Base-by-base conservation (phyloP, 2,329 filamentous ascomycete species). In the Aspergillus ibericus region DNA sequence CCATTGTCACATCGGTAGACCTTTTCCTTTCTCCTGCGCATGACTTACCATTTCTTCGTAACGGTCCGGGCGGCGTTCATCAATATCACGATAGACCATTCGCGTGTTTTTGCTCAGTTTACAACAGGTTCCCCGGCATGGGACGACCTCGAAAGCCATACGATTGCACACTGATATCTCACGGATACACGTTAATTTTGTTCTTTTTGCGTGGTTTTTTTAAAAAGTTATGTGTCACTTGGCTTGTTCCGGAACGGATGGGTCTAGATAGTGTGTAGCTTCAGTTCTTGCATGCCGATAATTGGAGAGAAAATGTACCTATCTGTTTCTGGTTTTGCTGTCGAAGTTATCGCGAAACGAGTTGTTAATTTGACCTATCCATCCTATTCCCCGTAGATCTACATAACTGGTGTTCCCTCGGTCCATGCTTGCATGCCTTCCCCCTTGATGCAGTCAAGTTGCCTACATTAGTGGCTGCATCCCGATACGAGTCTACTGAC, bases 51-150 rank as follows among this genome's bases (percentile, higher is more conserved):
- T 53, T 13, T 63, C 58, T 69, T 68, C 70, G 68, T 74, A 73
- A 72, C 67, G 65, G 68, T 69, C 68, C 68, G 70, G 72, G 69
- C 66, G 72, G 73, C 73, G 73, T 75, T 70, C 61, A 64, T 73
- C 60, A 66, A 71, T 69, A 66, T 73, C 68, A 73, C 58, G 64
- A 70, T 75, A 75, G 73, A 75, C 70, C 68, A 62, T 68, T 66
- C 58, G 53, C 60, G 65, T 69, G 62, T 60, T 66, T 32, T 59
- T 56, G 47, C 52, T 55, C 59, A 52, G 59, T 49, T 58, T 50
- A 53, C 44, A 57, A 50, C 36, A 44, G 57, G 40, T 36, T 53
- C 58, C 55, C 55, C 58, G 52, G 40, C 16, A 52, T 57, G 50
- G 55, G 58, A 47, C 40, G 47, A 58, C 34, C 50, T 53, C 34